phyloP scores from a whole-genome alignment of 148 eudicot species.

The Gaultheria prostrata region DNA sequence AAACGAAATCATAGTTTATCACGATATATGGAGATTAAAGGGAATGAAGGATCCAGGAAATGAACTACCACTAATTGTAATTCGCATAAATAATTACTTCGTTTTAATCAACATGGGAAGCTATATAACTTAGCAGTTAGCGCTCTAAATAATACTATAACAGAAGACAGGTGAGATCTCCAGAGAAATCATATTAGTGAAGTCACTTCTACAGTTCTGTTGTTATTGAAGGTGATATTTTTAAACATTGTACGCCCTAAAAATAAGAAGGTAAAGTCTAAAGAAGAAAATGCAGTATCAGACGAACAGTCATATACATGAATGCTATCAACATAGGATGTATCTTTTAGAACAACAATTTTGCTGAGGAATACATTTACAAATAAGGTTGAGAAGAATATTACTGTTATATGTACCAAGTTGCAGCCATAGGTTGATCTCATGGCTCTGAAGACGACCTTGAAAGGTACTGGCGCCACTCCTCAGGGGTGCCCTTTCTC shows the following conservation, averaged over 20 bases:
- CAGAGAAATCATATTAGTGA: neutral
- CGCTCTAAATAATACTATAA: neutral
- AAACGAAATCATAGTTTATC: neutral
- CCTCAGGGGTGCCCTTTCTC: slow-evolving; percentile 70
- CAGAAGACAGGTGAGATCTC: neutral
- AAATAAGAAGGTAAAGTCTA: neutral
- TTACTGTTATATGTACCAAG: slow-evolving; percentile 15
- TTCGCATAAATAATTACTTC: neutral
- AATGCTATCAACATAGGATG: neutral
- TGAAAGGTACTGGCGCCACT: slow-evolving; percentile 82
- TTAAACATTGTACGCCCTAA: neutral
- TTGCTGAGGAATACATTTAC: neutral
- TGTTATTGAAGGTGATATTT: neutral
- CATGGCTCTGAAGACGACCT: slow-evolving; percentile 26
- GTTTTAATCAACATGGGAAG: neutral
- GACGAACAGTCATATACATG: neutral
- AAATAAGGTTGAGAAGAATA: neutral
- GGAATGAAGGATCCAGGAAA: neutral
- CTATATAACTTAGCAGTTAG: neutral
- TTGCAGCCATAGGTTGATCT: slow-evolving; percentile 16
- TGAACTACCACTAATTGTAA: neutral
- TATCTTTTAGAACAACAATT: neutral
- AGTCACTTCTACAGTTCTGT: neutral
- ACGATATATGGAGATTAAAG: neutral
- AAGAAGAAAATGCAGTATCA: slow-evolving; percentile 7